Conservation (phyloP, 2,329 filamentous ascomycete genomes). For the Microdochium nivale region DNA sequence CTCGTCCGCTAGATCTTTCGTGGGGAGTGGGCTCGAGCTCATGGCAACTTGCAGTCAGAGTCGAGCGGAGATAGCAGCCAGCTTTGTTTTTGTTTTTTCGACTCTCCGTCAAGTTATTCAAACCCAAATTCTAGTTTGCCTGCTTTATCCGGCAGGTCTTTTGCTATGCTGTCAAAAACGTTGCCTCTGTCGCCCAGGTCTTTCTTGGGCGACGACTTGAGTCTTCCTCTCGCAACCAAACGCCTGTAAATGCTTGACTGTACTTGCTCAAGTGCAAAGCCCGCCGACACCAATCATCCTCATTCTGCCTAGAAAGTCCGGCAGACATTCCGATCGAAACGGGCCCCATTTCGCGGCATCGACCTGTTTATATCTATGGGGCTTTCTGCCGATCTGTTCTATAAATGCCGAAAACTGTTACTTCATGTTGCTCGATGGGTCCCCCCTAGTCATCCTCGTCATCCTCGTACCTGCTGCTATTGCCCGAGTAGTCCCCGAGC, state of each 20-base stretch:
- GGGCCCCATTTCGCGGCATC: too few species aligned
- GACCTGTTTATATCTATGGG: too few species aligned
- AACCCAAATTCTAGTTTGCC: background rate
- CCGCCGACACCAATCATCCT: background rate
- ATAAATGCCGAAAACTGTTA: background rate
- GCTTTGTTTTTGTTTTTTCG: too few species aligned
- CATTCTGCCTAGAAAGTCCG: background rate
- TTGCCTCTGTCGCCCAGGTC: background rate
- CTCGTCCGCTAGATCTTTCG: too few species aligned
- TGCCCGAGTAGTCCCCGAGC: slow-evolving; percentile 60
- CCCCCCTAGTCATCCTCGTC: slow-evolving; percentile 16
- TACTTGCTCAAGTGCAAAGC: background rate
- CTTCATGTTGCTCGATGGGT: background rate
- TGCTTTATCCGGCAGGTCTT: background rate
- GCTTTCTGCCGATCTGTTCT: background rate
- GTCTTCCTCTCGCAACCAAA: background rate
- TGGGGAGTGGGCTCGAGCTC: too few species aligned
- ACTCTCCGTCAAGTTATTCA: background rate
- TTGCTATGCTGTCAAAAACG: slow-evolving; percentile 3
- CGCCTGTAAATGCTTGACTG: background rate
- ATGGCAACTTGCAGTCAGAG: too few species aligned
- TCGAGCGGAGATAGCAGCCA: too few species aligned
- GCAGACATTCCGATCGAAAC: background rate
- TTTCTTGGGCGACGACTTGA: background rate
- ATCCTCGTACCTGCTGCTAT: slow-evolving; percentile 42